phyloP scores from a whole-genome alignment of 164 flowering plant species.

The Malania oleifera region DNA sequence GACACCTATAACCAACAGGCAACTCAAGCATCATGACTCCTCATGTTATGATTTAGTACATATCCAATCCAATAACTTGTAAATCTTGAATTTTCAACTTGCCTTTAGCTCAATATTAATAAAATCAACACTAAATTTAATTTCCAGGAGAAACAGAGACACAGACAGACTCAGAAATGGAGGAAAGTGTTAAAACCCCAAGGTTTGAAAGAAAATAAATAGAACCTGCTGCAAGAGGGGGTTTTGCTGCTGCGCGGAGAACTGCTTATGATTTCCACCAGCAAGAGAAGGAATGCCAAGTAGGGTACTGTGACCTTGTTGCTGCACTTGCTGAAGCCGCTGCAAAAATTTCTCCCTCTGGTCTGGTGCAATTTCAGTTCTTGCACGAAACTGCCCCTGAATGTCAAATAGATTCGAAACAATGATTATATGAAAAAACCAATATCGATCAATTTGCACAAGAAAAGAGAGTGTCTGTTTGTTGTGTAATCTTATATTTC shows the following conservation, averaged over 20 bases:
- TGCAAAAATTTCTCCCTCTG: conserved; percentile 89
- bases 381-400: conserved; percentile 77
- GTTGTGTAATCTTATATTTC: no score
- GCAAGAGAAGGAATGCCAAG: conserved; percentile 58
- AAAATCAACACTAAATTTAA: not conserved
- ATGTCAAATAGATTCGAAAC: not conserved
- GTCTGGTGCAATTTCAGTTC: conserved; percentile 94
- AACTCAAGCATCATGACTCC: no score
- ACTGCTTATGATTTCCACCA: conserved; percentile 69
- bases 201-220: conserved; percentile 11
- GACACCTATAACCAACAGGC: no score
- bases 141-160: not conserved
- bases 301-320: conserved; percentile 59
- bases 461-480: no score
- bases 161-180: not conserved
- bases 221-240: conserved; percentile 81
- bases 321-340: conserved; percentile 81
- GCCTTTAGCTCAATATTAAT: no score
- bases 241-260: conserved; percentile 67
- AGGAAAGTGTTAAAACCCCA: not conserved
- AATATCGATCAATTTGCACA: no score
- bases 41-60: no score
- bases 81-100: no score
- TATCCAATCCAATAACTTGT: no score
- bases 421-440: no score